phyloP scores from a whole-genome alignment of 768 basidiomycete genomes.

The Rhizopogon vulgaris region DNA sequence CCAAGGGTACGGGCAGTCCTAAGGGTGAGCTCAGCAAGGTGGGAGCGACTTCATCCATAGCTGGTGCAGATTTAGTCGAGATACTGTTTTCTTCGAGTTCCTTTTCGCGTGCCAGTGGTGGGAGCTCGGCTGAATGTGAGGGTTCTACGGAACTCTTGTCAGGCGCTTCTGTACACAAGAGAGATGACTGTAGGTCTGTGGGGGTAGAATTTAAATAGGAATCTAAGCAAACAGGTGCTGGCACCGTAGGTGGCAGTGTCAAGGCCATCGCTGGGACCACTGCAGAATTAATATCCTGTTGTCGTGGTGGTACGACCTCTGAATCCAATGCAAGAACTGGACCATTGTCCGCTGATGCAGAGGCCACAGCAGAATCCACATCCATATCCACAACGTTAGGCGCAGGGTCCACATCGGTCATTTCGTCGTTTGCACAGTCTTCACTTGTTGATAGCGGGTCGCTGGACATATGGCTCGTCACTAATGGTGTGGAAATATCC shows the following conservation, averaged over 20 bases:
- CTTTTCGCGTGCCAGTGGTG: constrained; percentile 33
- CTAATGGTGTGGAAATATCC: constrained; percentile 5
- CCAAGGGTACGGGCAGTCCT: not conserved
- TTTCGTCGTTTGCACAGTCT: not conserved
- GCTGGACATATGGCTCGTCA: not conserved
- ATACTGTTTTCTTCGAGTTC: constrained; percentile 40
- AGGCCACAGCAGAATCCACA: not conserved
- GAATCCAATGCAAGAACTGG: not conserved
- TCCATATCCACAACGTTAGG: not conserved
- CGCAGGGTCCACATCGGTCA: not conserved
- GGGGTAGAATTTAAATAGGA: not conserved
- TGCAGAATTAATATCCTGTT: not conserved
- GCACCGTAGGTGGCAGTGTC: not conserved
- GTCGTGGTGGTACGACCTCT: not conserved
- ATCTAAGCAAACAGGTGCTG: not conserved
- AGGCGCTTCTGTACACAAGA: not conserved
- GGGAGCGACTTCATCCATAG: not conserved
- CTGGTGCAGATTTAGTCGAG: constrained; percentile 31
- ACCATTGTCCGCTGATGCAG: not conserved
- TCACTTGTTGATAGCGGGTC: not conserved
- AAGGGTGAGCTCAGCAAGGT: not conserved
- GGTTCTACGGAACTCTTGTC: not conserved
- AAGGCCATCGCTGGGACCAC: not conserved
- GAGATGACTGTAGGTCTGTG: not conserved
- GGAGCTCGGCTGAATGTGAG: not conserved